Base-by-base conservation (phyloP, 768 basidiomycete species). In the Pleurotus platypus region DNA sequence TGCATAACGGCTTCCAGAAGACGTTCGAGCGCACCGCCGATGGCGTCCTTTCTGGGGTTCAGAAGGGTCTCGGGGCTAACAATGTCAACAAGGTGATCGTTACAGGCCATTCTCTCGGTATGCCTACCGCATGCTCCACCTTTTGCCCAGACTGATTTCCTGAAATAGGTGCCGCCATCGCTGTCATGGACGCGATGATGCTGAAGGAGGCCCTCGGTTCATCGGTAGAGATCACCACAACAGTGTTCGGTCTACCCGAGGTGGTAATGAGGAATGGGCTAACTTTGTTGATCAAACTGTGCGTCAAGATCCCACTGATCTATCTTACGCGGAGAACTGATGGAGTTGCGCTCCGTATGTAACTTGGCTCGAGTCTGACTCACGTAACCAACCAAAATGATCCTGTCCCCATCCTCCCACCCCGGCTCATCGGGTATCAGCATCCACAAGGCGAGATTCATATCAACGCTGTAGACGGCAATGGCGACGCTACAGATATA, bases 191-290 rank as follows among this genome's bases (percentile, higher is more conserved):
- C 60, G 74, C 73, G 11, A 64, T 75, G 43, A 68, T 76, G 66
- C 68, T 81, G 47, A 68, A 66, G 27, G 64, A 68, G 58, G 59
- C 67, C n/a, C 71, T 80, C 39, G 22, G 22, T 8, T 67, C 68
- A 46, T 69, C 68, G 35, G 61, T 75, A 18, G 15, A 60, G 3
- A 61, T 79, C 57, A 69, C 60, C 3, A 69, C 74, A 1, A 69
- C 69, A 13, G 68, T 71, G 27, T 78, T 74, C 54, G 77, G 77
- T n/a, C 68, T 76, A 18, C 79, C 1, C 69, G 78, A 8, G 73
- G 73, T 30, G 78, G 78, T 1, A 76, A 81, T 64, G 63, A 73
- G 57, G 74, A 63, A 2, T 79, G 73, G 67, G 78, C 78, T 0
- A 60, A 76, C 57, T 72, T 74, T 54, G 66, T 79, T 35, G 78